Evolutionary conservation across 1,139 yeast genomes (phyloP), one percentile per base, ranked within the genome.

Genomic region (Pneumocystis oryctolagi): DNA sequence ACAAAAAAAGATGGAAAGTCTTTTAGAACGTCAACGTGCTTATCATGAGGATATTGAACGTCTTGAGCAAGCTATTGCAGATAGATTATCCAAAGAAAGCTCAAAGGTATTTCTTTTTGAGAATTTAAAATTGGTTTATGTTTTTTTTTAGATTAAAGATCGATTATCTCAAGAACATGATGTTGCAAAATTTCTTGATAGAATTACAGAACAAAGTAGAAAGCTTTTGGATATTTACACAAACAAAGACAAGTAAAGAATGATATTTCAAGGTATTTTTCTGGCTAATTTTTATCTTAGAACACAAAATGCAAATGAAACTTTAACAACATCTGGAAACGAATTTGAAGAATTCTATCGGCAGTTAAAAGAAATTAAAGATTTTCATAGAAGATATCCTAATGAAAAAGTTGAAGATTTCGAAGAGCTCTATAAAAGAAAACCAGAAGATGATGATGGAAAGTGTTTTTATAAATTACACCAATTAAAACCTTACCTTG

Each of bases 111-210:
- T 64, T 82, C 85, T 0, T 75, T 73, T 42, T 67, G 82, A 9
- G 77, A 78, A 31, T 47, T 62, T 80, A 80, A 1, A 71, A 69
- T 12, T 64, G 67, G 0, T 61, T 66, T 63, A 47, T 9, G 9
- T 4, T 66, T 65, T 64, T 25, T 60, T 61, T 34, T 60, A 62
- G 34, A 69, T 71, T 58, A 75, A 78, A 65, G 83, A 80, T 66
- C 77, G 79, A 0, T 69, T 82, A 14, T 68, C 83, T 18, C 94
- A 87, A 68, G 84, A 84, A 68, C 87, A 85, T 71, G 97, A 90
- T 71, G 77, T 88, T 3, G 75, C 77, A 20, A 69, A 72, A 60
- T 80, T 90, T 61, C 69, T 81, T 2, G 76, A 78, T 6, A 79
- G 81, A 65, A 83, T 82, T 69, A 71, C 75, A 56, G 71, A 70